Evolutionary conservation across 2,329 filamentous ascomycete species (phyloP).

Genomic region (Aspergillus flavus): DNA sequence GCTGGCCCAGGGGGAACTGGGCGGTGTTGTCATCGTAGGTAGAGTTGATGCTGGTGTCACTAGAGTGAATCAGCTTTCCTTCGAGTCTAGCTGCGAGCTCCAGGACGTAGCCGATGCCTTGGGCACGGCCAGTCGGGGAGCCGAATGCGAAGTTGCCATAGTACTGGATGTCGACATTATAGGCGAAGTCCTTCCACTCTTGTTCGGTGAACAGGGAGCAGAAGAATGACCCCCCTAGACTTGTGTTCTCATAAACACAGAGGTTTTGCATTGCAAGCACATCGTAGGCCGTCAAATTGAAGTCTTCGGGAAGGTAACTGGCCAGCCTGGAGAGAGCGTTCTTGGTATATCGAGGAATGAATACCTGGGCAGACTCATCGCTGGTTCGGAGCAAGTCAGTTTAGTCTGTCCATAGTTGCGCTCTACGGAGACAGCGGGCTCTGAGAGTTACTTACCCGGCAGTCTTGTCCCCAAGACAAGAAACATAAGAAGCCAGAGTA

Average conservation of each 20-base stretch:
- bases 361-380: constrained; percentile 37
- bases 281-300: constrained; percentile 54
- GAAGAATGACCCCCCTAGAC: constrained; percentile 55
- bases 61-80: constrained; percentile 49
- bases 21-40: constrained; percentile 50
- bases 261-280: constrained; percentile 56
- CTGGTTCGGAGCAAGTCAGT: constrained; percentile 10
- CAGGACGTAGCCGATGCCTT: constrained; percentile 57
- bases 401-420: not conserved
- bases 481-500: constrained; percentile 48
- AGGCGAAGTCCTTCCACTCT: constrained; percentile 59
- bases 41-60: constrained; percentile 56
- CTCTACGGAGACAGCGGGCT: not conserved
- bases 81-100: constrained; percentile 55
- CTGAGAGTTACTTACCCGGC: constrained; percentile 17
- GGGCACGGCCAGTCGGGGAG: constrained; percentile 54
- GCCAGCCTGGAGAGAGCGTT: constrained; percentile 52
- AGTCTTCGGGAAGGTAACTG: constrained; percentile 50
- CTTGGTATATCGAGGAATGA: constrained; percentile 50
- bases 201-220: constrained; percentile 57
- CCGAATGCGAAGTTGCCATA: constrained; percentile 51
- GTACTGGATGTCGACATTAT: constrained; percentile 56
- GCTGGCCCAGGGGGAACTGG: constrained; percentile 52
- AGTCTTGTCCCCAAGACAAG: constrained; percentile 41
- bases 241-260: constrained; percentile 58